Percentiles rank a stretch among this genome's conserved stretches.
These are phyloP conservation scores for Verticillium alfalfae DNA, from an alignment of 2,329 filamentous ascomycete species.

Conservation along the genomic window DNA sequence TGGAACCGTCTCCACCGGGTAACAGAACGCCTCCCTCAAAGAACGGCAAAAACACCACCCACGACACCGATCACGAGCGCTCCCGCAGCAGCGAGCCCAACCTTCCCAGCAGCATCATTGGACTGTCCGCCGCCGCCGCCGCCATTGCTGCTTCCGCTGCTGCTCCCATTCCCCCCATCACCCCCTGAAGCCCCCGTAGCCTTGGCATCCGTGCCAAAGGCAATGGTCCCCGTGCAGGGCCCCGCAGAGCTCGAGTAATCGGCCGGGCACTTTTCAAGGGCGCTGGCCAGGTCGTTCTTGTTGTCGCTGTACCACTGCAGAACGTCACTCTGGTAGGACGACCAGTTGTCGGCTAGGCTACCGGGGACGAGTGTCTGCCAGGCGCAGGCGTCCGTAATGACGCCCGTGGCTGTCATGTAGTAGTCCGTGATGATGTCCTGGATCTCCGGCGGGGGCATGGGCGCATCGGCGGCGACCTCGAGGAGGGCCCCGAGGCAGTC, in stretches of 20 bases:
- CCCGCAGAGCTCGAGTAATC: neutral
- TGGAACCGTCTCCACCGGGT: neutral
- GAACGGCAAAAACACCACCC: neutral
- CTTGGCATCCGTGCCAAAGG: neutral
- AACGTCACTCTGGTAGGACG: slow-evolving; percentile 1
- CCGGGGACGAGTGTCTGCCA: slow-evolving; percentile 1
- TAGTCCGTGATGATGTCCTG: slow-evolving; percentile 1
- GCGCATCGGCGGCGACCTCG: neutral
- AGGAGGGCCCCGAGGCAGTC: neutral
- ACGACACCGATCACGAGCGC: neutral
- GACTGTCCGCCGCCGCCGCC: neutral
- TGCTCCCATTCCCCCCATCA: neutral
- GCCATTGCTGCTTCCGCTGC: neutral
- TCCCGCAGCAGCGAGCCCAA: neutral
- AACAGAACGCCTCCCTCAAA: neutral
- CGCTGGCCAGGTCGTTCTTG: neutral
- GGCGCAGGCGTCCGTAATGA: neutral
- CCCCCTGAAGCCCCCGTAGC: neutral
- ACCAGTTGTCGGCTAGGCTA: neutral
- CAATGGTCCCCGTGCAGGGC: slow-evolving; percentile 1
- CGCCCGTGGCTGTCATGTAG: neutral
- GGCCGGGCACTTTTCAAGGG: neutral
- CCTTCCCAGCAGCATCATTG: neutral
- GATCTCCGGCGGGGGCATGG: slow-evolving; percentile 1
- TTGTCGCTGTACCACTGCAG: slow-evolving; percentile 1